Conservation (phyloP, 768 basidiomycete genomes). For the Kwoniella pini region DNA sequence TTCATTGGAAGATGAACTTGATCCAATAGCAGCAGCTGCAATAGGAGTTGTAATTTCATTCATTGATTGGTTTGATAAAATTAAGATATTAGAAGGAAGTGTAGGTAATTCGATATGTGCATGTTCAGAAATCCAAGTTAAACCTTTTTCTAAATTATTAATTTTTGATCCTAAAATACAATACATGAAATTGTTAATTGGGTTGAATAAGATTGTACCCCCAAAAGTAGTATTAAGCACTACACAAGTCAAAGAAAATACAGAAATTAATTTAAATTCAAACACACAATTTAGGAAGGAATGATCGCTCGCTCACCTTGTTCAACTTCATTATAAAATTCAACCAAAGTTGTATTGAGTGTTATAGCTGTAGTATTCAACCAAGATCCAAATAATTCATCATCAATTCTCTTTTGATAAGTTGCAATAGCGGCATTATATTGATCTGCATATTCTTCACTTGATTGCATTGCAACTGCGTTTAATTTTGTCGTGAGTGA, state of each 20-base stretch:
- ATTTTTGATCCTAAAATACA: constrained; percentile 94
- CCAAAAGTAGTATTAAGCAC: constrained; percentile 66
- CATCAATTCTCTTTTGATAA: constrained; percentile 76
- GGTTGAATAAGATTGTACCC: constrained; percentile 75
- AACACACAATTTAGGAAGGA: no score
- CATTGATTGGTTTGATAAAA: constrained; percentile 71
- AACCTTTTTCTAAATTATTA: constrained; percentile 75
- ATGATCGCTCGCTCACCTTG: constrained; percentile 64
- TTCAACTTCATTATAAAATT: constrained; percentile 85
- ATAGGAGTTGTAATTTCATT: constrained; percentile 78
- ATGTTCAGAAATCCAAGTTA: constrained; percentile 90
- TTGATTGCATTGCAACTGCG: constrained; percentile 77
- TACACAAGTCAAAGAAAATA: constrained; percentile 14
- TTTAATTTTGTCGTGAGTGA: constrained; percentile 63
- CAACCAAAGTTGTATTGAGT: constrained; percentile 80
- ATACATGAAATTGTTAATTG: constrained; percentile 80
- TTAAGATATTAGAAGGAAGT: constrained; percentile 71
- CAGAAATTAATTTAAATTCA: no score
- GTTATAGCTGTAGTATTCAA: constrained; percentile 84
- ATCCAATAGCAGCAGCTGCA: constrained; percentile 70
- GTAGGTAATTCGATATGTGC: constrained; percentile 76
- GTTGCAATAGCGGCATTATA: constrained; percentile 71
- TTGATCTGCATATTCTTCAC: constrained; percentile 70
- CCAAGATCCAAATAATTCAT: constrained; percentile 85
- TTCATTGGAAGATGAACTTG: constrained; percentile 59